Conservation (phyloP, 75 land plant genomes). For the Pinus taeda region DNA sequence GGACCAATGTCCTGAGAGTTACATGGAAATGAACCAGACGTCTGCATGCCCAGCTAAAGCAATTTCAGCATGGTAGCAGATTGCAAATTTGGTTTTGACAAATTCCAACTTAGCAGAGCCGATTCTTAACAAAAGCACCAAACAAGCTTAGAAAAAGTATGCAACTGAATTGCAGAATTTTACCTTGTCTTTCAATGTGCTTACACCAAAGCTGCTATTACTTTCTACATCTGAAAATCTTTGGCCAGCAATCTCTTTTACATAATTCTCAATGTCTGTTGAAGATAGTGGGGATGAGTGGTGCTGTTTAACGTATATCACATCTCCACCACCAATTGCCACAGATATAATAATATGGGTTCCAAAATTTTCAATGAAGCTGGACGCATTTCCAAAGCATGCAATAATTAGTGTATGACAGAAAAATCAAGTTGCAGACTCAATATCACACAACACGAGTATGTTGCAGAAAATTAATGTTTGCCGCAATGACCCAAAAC, state of each 20-base stretch:
- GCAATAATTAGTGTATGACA: background rate
- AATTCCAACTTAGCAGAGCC: background rate
- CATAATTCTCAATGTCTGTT: constrained; percentile 56
- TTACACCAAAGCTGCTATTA: constrained; percentile 21
- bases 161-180: background rate
- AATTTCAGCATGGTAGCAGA: constrained; percentile 2
- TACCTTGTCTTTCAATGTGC: constrained; percentile 68
- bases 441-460: background rate
- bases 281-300: constrained; percentile 59
- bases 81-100: background rate
- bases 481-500: background rate
- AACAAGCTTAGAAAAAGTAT: background rate
- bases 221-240: constrained; percentile 51
- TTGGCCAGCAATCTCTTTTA: constrained; percentile 61
- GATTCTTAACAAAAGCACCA: background rate
- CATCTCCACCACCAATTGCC: constrained; percentile 87
- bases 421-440: background rate
- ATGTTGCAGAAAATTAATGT: background rate
- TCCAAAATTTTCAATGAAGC: constrained; percentile 92
- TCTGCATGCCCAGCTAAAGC: constrained; percentile 12
- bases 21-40: constrained; percentile 8
- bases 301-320: constrained; percentile 78
- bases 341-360: constrained; percentile 80
- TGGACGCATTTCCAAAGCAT: constrained; percentile 19
- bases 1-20: constrained; percentile 16